Percentiles rank a stretch among this genome's conserved stretches.
Conservation (phyloP, 352 stramenopile genomes). For the Elongisporangium prolatum region DNA sequence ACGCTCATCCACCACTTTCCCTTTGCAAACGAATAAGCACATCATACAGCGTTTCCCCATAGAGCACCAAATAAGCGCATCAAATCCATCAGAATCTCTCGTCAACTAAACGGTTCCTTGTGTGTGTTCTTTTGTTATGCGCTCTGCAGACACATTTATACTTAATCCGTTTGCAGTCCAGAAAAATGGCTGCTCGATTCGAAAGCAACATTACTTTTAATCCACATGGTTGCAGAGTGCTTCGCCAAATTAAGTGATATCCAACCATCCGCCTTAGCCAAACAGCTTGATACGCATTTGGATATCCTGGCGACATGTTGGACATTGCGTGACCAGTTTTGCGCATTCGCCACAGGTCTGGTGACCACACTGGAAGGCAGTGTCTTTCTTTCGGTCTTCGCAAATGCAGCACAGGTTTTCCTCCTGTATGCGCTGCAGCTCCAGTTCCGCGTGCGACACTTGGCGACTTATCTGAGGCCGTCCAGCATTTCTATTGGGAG, state of each 20-base stretch:
- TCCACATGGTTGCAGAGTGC: too few relatives aligned
- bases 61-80: not conserved
- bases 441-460: constrained; percentile 42
- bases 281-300: constrained; percentile 74
- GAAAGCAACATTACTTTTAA: too few relatives aligned
- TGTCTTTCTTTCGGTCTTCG: constrained; percentile 71
- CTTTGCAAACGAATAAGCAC: not conserved
- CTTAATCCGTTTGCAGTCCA: too few relatives aligned
- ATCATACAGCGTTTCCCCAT: not conserved
- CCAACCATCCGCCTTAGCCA: constrained; percentile 12
- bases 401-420: constrained; percentile 68
- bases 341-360: constrained; percentile 66
- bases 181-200: too few relatives aligned
- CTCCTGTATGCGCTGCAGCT: constrained; percentile 63
- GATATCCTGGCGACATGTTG: constrained; percentile 68
- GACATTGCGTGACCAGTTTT: constrained; percentile 52
- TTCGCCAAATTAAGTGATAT: constrained; percentile 1
- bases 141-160: not conserved
- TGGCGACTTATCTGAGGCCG: constrained; percentile 19
- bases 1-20: not conserved
- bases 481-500: not conserved
- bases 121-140: not conserved
- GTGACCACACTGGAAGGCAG: constrained; percentile 82
- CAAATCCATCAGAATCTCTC: not conserved
- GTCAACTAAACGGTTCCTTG: not conserved